Evolutionary conservation across 2,329 filamentous ascomycete genomes (phyloP), one percentile per base, ranked within the genome.

Genomic region (Colletotrichum destructivum): DNA sequence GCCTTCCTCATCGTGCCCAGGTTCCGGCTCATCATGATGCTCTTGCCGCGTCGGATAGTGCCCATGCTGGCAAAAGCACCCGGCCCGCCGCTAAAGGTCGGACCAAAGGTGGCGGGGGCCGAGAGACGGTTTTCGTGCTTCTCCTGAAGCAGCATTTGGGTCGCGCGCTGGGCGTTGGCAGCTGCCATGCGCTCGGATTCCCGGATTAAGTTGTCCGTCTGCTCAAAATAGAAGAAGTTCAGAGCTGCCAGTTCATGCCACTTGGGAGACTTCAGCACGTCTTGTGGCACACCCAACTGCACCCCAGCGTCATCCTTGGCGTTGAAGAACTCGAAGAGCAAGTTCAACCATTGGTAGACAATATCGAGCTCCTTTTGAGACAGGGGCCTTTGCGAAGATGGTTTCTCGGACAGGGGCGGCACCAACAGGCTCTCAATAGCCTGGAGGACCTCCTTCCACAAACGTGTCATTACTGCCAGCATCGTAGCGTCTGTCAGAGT

Each of bases 191-290:
- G 90, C 82, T 99, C 96, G 3, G 94, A 98, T n/a, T 94, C 97
- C 62, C 96, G 93, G 76, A 98, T 94, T 15, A 99, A 88, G 76
- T 93, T 95, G 73, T 97, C 94, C 1, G 95, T 97, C 42, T 93
- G 89, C 78, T 98, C 95, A 79, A 96, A 97, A 85, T 99, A 99
- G 87, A 98, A 99, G 88, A 98, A 99, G 85, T 98, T 97, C 74
- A 99, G 89, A 73, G 94, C 96, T 75, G 96, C 94, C 65, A 99
- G 90, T 82, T 99, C 96, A 85, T 98, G 95, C 86, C 98, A 99
- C 88, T 99, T 99, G 79, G 96, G 94, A 75, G 94, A 97, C 83
- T 97, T 98, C 79, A 99, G 89, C 42, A 98, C 92, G 81, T 98
- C 95, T 55, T 94, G 90, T 0, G 95, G 93, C 3, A 99, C 94